These are phyloP conservation scores for Daldinia caldariorum DNA, from an alignment of 495 filamentous ascomycete species.

Conservation along the genomic window DNA sequence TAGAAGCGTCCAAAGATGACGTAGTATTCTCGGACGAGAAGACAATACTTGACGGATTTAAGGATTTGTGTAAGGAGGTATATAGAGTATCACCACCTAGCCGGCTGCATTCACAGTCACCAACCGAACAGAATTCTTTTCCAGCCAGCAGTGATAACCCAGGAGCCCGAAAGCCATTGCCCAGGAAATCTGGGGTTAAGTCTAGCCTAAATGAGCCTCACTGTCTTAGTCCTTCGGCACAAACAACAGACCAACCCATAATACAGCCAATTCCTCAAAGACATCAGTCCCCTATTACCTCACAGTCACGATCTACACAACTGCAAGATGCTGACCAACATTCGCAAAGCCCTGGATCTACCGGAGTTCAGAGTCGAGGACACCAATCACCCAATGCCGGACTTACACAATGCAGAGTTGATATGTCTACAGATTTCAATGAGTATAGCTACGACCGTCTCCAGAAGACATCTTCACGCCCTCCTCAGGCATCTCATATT, in stretches of 20 bases:
- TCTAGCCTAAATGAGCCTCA: neutral
- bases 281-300: neutral
- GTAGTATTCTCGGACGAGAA: slow-evolving; percentile 77
- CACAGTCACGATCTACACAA: neutral
- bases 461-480: slow-evolving; percentile 21
- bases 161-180: neutral
- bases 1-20: slow-evolving; percentile 92
- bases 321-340: neutral
- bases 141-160: neutral
- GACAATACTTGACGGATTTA: slow-evolving; percentile 58
- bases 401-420: slow-evolving; percentile 47
- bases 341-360: neutral
- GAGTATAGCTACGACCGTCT: slow-evolving; percentile 39
- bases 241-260: neutral
- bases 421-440: slow-evolving; percentile 51
- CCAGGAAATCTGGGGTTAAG: slow-evolving; percentile 8
- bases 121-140: neutral
- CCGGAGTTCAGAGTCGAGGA: neutral
- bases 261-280: slow-evolving; percentile 2
- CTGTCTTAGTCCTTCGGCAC: neutral
- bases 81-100: slow-evolving; percentile 51
- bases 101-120: neutral
- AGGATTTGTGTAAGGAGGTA: slow-evolving; percentile 62
- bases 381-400: slow-evolving; percentile 14
- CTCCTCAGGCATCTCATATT: slow-evolving; percentile 2